Percentiles rank a stretch among this genome's conserved stretches.
phyloP scores from a whole-genome alignment of 768 basidiomycete genomes.

The Leucocoprinus leucothites region DNA sequence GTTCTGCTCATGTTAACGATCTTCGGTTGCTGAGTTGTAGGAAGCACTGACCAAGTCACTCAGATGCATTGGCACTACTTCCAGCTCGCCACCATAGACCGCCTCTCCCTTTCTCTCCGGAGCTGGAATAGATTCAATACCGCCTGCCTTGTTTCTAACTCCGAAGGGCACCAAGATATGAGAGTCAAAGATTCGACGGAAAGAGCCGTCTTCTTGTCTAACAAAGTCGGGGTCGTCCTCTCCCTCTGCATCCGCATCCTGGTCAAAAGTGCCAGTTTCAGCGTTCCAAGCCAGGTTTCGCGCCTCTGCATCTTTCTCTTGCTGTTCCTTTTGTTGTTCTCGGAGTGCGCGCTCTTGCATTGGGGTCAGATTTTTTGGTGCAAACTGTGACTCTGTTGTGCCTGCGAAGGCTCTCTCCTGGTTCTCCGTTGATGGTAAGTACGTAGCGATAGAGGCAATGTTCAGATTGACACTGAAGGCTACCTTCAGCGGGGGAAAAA shows the following conservation, averaged over 20 bases:
- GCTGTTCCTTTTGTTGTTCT: constrained; percentile 53
- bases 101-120: constrained; percentile 36
- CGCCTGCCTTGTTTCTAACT: constrained; percentile 52
- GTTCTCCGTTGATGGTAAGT: constrained; percentile 64
- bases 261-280: constrained; percentile 45
- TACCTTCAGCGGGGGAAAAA: background rate
- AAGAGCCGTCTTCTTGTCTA: constrained; percentile 33
- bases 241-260: constrained; percentile 56
- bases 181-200: constrained; percentile 21
- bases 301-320: constrained; percentile 56
- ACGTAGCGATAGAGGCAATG: constrained; percentile 70
- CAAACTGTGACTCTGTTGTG: constrained; percentile 30
- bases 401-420: constrained; percentile 57
- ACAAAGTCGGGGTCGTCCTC: constrained; percentile 54
- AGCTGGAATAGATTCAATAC: constrained; percentile 39
- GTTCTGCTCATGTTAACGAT: constrained; percentile 13
- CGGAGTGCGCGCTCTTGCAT: constrained; percentile 54
- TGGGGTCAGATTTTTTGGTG: constrained; percentile 44
- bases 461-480: constrained; percentile 59
- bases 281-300: constrained; percentile 68
- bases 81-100: constrained; percentile 48
- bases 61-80: constrained; percentile 50
- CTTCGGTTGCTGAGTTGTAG: background rate
- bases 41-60: constrained; percentile 46
- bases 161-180: constrained; percentile 47